Evolutionary conservation across 2,329 filamentous ascomycete genomes (phyloP), one percentile per base, ranked within the genome.

Genomic region (Cordyceps tenuipes): DNA sequence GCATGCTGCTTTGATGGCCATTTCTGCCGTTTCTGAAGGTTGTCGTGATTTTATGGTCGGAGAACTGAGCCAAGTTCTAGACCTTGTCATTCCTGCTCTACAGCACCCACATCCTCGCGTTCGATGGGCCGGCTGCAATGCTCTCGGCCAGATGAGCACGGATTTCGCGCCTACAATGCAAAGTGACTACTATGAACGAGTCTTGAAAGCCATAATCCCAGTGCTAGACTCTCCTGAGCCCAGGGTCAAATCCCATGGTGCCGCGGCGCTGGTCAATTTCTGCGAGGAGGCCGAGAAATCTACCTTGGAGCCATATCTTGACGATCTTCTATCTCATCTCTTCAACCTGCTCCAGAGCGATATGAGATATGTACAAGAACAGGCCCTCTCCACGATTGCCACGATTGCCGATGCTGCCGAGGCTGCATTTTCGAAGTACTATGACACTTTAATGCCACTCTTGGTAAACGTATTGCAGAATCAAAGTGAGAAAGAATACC

Each of bases 121-220:
- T 59, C 88, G 93, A 68, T 99, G 95, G 87, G 94, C 94, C 57
- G 94, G 92, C 39, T 99, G 94, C 79, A 97, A 99, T 70, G 94
- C 94, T 47, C 82, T 99, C n/a, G 94, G 94, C 31, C 94, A 99
- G 75, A 99, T 99, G 94, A 97, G 93, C 77, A 99, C 94, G 36
- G 94, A 99, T 71, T 99, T 99, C 73, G 93, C 95, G 13, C 92
- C 92, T 13, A 95, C 89, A 12, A 97, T 99, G 93, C 94, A 99
- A 75, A 89, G 90, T 66, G 94, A 96, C 68, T 96, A 96, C 73
- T 94, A 96, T 73, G 84, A 90, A 64, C 81, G 87, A 49, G 90
- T 99, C 17, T 82, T 99, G 56, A 90, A 87, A 66, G 91, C 91
- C 66, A 94, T 99, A 59, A 91, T 99, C 58, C 92, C 93, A 1